Evolutionary conservation across 73 alveolate species (phyloP), one percentile per base, ranked within the genome.

Genomic region (Symbiodinium natans): DNA sequence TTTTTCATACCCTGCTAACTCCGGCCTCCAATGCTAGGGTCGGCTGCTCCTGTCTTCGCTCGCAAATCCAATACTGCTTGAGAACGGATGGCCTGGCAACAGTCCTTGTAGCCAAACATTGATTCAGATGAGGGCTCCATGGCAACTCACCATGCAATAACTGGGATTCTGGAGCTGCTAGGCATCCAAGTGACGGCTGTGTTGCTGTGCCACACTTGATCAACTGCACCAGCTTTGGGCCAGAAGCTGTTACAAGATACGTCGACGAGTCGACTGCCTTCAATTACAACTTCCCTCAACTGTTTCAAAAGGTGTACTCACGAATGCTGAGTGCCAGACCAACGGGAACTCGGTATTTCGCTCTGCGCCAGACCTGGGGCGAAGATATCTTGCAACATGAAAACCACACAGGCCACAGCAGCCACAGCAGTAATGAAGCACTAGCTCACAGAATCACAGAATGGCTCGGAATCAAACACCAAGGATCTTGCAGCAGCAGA

Each of bases 281-380:
- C n/a, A n/a, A n/a, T n/a, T n/a, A n/a, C n/a, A n/a, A n/a, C n/a
- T n/a, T n/a, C n/a, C n/a, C n/a, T n/a, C n/a, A n/a, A n/a, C n/a
- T n/a, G n/a, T n/a, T n/a, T n/a, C n/a, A n/a, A n/a, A n/a, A n/a
- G n/a, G n/a, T n/a, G n/a, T n/a, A n/a, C 33, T 63, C 80, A 1
- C 0, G 80, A n/a, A 23, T 34, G 13, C 84, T 74, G 33, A 74
- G 84, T 9, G 6, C 42, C 63, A 43, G 8, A 33, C 94, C 83
- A 25, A 87, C 21, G 71, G 94, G 84, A 38, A 87, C 94, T 87
- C 83, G 83, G 73, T 87, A 87, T 27, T 59, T 87, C 59, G 94
- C 31, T 36, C 75, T 56, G 68, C 94, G 94, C 94, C 94, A 87
- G 27, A 87, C 94, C 94, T 87, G 4, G 21, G 31, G 36, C 15